A percentile compares a stretch with the other conserved stretches of the same genome.
Evolutionary conservation across 169 alveolate species (phyloP).

Genomic region (Babesia ovata): DNA sequence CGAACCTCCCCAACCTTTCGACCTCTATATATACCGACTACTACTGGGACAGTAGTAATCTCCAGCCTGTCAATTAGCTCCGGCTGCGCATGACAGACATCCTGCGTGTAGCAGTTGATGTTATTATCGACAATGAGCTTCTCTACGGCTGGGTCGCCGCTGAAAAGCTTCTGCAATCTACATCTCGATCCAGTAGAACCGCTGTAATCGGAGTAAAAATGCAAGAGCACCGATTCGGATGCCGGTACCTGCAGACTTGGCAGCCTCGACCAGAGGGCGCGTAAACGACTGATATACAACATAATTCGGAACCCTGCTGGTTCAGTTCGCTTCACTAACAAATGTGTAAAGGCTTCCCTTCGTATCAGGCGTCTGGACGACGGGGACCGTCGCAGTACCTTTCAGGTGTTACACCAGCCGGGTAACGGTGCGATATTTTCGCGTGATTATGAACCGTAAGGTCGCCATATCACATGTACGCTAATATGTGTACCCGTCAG

Average conservation of each 20-base stretch:
- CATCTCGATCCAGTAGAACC: neutral
- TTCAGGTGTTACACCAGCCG: too few species aligned
- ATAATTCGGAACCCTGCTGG: neutral
- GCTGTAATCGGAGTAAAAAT: neutral
- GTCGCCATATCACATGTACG: too few species aligned
- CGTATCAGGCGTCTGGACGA: too few species aligned
- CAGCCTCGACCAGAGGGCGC: constrained; percentile 31
- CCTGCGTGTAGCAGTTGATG: constrained; percentile 37
- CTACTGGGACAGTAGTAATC: constrained; percentile 44
- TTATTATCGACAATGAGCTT: constrained; percentile 7
- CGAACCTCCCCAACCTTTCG: constrained; percentile 34
- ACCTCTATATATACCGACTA: constrained; percentile 33
- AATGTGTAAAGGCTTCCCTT: too few species aligned
- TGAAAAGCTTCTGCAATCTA: neutral
- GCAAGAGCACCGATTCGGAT: constrained; percentile 15
- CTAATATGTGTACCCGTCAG: too few species aligned
- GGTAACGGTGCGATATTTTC: too few species aligned
- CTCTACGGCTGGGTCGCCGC: neutral
- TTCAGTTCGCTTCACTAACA: too few species aligned
- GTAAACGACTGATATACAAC: constrained; percentile 3
- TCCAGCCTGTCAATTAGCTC: constrained; percentile 22
- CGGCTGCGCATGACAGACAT: constrained; percentile 15
- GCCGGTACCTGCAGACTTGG: neutral
- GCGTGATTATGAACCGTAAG: too few species aligned
- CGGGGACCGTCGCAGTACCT: too few species aligned